phyloP scores from a whole-genome alignment of 2,329 filamentous ascomycete genomes.

The Tolypocladium endophyticum region DNA sequence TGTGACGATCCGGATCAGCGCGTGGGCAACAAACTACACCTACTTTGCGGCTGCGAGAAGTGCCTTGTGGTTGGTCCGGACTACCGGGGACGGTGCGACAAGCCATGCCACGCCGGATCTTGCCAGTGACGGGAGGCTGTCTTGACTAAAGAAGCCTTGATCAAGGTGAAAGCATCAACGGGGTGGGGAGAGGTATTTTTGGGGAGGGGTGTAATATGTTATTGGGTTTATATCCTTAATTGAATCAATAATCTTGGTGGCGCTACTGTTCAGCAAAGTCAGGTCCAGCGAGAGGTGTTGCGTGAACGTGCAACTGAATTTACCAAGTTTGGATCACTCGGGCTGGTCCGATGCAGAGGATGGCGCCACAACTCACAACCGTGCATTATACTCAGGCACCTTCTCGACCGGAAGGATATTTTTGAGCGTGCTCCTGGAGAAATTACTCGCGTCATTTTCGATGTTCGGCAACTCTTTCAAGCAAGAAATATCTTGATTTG shows the following conservation, averaged over 20 bases:
- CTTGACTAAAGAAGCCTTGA: neutral
- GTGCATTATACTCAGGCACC: neutral
- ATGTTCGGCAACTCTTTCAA: neutral
- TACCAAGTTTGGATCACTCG: neutral
- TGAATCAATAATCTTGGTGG: neutral
- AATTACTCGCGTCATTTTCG: neutral
- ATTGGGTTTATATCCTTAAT: neutral
- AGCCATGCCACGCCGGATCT: slow-evolving; percentile 19
- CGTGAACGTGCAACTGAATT: neutral
- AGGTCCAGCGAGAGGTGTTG: neutral
- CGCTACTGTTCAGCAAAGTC: neutral
- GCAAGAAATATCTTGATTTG: too few relatives aligned
- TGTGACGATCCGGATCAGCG: slow-evolving; percentile 21
- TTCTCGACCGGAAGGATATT: neutral
- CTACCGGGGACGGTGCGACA: slow-evolving; percentile 27
- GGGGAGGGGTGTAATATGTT: neutral
- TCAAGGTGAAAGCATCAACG: neutral
- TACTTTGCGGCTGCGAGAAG: slow-evolving; percentile 28
- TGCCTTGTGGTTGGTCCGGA: slow-evolving; percentile 28
- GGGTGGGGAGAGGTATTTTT: neutral
- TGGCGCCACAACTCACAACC: neutral
- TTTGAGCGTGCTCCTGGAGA: neutral
- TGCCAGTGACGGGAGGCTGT: slow-evolving; percentile 2
- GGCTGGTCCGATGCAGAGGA: neutral
- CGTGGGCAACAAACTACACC: slow-evolving; percentile 21